Percentiles rank a stretch among this genome's conserved stretches.
These are phyloP conservation scores for Craterostigma plantagineum DNA, from an alignment of 257 asterid species.

Conservation along the genomic window DNA sequence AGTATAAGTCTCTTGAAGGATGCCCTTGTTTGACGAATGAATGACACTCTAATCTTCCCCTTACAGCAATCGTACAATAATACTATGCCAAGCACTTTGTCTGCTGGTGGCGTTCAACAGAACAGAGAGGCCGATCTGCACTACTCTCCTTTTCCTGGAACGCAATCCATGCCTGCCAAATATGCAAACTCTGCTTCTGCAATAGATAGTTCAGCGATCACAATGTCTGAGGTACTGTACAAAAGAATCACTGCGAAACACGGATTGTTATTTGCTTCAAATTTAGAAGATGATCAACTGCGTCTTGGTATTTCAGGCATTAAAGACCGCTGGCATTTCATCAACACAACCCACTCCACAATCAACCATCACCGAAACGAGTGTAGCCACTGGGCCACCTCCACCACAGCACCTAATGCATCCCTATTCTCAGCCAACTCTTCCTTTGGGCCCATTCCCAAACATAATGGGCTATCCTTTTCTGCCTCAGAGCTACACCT, in stretches of 20 bases:
- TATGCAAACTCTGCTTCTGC: conserved; percentile 47
- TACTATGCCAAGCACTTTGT: conserved; percentile 40
- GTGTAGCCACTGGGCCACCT: conserved; percentile 60
- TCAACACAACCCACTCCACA: conserved; percentile 40
- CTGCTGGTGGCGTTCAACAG: conserved; percentile 38
- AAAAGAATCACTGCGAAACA: too few relatives aligned
- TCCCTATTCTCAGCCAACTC: conserved; percentile 73
- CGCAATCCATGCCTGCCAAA: conserved; percentile 45
- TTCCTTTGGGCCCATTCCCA: conserved; percentile 63
- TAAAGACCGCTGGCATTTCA: conserved; percentile 40
- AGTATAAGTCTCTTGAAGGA: too few relatives aligned
- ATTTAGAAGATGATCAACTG: too few relatives aligned
- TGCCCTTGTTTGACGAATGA: too few relatives aligned
- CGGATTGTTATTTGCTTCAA: too few relatives aligned
- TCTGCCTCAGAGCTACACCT: conserved; percentile 70
- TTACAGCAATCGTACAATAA: conserved; percentile 49
- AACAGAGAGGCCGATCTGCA: conserved; percentile 61
- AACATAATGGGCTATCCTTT: conserved; percentile 78
- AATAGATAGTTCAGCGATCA: conserved; percentile 41
- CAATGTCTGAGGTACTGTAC: conserved; percentile 68
- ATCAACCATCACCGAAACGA: conserved; percentile 30
- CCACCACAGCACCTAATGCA: conserved; percentile 68
- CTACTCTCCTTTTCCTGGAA: conserved; percentile 48
- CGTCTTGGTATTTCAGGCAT: conserved; percentile 23
- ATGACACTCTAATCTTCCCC: too few relatives aligned